A percentile compares a stretch with the other conserved stretches of the same genome.
Evolutionary conservation across 2,329 filamentous ascomycete genomes (phyloP).

Genomic region (Botryosphaeria dothidea): DNA sequence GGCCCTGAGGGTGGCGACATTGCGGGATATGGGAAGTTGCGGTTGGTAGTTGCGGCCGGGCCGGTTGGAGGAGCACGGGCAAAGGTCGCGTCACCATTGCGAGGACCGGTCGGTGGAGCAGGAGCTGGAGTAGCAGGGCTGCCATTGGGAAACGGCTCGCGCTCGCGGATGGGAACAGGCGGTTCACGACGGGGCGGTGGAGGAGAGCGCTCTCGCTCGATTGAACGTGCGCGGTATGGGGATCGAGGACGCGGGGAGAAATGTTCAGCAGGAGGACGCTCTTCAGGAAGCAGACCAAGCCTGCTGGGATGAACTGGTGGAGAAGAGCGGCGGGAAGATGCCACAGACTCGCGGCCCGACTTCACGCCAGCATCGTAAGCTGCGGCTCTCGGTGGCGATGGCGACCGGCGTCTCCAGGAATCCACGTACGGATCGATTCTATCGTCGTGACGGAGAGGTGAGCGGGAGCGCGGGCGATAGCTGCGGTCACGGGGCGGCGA

Average conservation of each 20-base stretch:
- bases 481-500: conserved; percentile 43
- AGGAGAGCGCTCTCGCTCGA: conserved; percentile 26
- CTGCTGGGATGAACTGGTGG: conserved; percentile 60
- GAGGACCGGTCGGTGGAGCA: conserved; percentile 37
- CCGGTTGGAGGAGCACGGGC: conserved; percentile 41
- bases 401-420: conserved; percentile 56
- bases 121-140: conserved; percentile 25
- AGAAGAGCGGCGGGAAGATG: conserved; percentile 63
- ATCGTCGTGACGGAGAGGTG: conserved; percentile 53
- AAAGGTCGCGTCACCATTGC: conserved; percentile 35
- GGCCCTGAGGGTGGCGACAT: conserved; percentile 44
- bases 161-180: conserved; percentile 25
- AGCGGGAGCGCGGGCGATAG: conserved; percentile 55
- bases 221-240: conserved; percentile 26
- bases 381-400: conserved; percentile 45
- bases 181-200: conserved; percentile 7
- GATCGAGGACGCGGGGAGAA: conserved; percentile 33
- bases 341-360: conserved; percentile 55
- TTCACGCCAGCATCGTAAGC: conserved; percentile 46
- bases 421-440: conserved; percentile 52
- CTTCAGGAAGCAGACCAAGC: conserved; percentile 39
- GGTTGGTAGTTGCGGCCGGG: conserved; percentile 33
- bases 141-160: conserved; percentile 25
- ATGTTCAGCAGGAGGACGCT: conserved; percentile 29
- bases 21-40: conserved; percentile 28